phyloP scores from a whole-genome alignment of 2,329 filamentous ascomycete genomes.

The Pseudogymnoascus sp. region DNA sequence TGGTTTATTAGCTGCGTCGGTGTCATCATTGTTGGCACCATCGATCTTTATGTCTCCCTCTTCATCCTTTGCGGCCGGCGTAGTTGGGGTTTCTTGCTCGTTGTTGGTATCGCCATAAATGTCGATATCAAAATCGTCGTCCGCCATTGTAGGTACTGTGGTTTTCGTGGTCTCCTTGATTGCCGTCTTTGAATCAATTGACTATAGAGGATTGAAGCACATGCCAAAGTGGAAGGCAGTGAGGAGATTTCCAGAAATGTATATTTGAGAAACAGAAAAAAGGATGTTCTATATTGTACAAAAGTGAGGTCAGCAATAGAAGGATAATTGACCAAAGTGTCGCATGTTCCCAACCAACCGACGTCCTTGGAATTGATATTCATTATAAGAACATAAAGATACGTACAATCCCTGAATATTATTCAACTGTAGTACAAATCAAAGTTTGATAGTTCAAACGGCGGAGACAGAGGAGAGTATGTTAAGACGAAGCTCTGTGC shows the following conservation, averaged over 20 bases:
- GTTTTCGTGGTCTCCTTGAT: neutral
- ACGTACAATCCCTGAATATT: slow-evolving; percentile 32
- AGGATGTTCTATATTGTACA: slow-evolving; percentile 10
- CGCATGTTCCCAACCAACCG: slow-evolving; percentile 14
- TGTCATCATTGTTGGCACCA: slow-evolving; percentile 22
- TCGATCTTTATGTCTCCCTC: slow-evolving; percentile 34
- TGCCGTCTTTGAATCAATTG: slow-evolving; percentile 2
- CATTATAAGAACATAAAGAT: slow-evolving; percentile 25
- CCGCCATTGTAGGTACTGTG: slow-evolving; percentile 46
- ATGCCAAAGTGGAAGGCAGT: slow-evolving; percentile 2
- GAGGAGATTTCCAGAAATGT: slow-evolving; percentile 3
- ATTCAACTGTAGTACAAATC: slow-evolving; percentile 23
- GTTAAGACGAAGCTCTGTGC: slow-evolving; percentile 59
- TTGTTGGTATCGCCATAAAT: slow-evolving; percentile 58
- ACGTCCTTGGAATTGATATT: slow-evolving; percentile 29
- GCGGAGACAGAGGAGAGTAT: slow-evolving; percentile 35
- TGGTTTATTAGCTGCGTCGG: slow-evolving; percentile 7
- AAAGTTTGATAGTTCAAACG: slow-evolving; percentile 29
- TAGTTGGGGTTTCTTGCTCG: slow-evolving; percentile 36
- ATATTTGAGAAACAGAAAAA: slow-evolving; percentile 9
- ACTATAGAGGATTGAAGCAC: slow-evolving; percentile 1
- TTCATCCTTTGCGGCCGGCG: slow-evolving; percentile 26
- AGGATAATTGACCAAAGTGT: neutral
- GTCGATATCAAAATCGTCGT: slow-evolving; percentile 67
- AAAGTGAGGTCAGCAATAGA: slow-evolving; percentile 10